Base-by-base conservation (phyloP, 176 grass and related monocot species). In the Cenchrus purpureus region DNA sequence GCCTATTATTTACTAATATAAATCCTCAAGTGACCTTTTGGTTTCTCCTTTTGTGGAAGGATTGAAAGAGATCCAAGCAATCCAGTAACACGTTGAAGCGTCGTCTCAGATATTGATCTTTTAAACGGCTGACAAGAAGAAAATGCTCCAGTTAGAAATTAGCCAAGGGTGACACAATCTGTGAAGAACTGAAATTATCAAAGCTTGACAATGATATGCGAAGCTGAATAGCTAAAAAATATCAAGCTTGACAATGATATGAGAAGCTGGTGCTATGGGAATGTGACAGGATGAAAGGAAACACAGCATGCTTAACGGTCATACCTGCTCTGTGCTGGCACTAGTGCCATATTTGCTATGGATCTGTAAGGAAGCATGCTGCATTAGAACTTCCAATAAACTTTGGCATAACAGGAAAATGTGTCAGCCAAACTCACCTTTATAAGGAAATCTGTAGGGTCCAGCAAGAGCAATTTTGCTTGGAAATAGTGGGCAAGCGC, bases 401-500 rank as follows among this genome's bases (percentile, higher is more conserved):
- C 14, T 16, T 15, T 17, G 6, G 7, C 0, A 68, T 11, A 17
- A 58, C 76, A 55, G 12, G 14, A 76, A 67, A 53, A 74, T 28
- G 9, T 55, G 48, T 9, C 3, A 5, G 15, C 12, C 7, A n/a
- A 77, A 91, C 87, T 81, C 42, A 98, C 97, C 89, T 98, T 98
- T 79, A 94, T 83, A 61, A 91, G 92, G 64, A 95, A 98, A 89
- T 94, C 91, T 34, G 88, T 95, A 83, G 90, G 89, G 87, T 95
- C 96, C 51, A 98, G 91, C 86, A 98, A 84, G 40, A 98, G 80
- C 45, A 95, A 84, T 78, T 95, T 98, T 0, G 96, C 90, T 70
- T 98, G 88, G 49, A 92, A 98, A 65, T 92, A 92, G 78, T 98
- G 91, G 5, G 96, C 93, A 32, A 98, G 91, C 20, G 96, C 93